Conservation (phyloP, 768 basidiomycete species). For the Rossbeevera mucosa region DNA sequence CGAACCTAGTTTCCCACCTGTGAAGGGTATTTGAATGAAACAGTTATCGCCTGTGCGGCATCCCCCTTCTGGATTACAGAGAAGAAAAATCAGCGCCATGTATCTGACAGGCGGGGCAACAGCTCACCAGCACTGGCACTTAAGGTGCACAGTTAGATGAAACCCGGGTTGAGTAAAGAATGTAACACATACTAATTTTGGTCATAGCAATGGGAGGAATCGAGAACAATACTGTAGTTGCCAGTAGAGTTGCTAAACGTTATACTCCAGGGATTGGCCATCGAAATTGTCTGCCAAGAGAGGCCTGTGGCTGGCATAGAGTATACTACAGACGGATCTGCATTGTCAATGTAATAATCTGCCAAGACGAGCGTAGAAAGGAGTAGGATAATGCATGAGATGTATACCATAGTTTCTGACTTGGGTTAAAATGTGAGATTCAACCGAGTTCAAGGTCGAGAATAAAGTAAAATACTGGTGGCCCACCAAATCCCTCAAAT, state of each 20-base stretch:
- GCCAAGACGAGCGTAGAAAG: slow-evolving; percentile 13
- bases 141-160: neutral
- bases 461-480: neutral
- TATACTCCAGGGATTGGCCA: neutral
- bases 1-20: no score
- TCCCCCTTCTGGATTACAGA: slow-evolving; percentile 12
- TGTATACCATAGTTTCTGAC: neutral
- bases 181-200: slow-evolving; percentile 20
- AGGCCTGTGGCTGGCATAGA: slow-evolving; percentile 14
- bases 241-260: slow-evolving; percentile 16
- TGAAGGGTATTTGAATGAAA: slow-evolving; percentile 20
- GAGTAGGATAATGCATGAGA: slow-evolving; percentile 9
- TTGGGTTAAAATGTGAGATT: neutral
- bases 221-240: slow-evolving; percentile 14
- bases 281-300: slow-evolving; percentile 12
- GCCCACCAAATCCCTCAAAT: no score
- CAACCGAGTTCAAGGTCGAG: neutral
- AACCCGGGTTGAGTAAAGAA: neutral
- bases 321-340: slow-evolving; percentile 16
- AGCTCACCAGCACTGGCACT: slow-evolving; percentile 18
- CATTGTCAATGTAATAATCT: slow-evolving; percentile 24
- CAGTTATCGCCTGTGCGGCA: slow-evolving; percentile 15
- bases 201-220: slow-evolving; percentile 20
- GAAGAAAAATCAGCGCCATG: neutral
- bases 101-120: neutral